These are phyloP conservation scores for Arthonia radiata DNA, from an alignment of 495 filamentous ascomycete genomes.

Conservation along the genomic window DNA sequence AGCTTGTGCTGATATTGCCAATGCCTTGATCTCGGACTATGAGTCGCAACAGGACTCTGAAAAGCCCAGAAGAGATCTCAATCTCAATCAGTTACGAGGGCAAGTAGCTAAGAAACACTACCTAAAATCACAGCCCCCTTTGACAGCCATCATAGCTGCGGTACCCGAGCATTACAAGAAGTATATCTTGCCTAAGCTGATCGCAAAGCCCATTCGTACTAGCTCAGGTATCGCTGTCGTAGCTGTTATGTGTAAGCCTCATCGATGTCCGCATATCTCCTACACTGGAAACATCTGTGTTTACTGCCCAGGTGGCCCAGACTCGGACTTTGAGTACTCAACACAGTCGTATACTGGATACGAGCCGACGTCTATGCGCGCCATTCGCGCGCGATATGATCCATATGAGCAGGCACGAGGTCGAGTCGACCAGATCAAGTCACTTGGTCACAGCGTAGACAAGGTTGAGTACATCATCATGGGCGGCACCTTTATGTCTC, in stretches of 20 bases:
- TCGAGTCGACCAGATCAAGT: constrained; percentile 86
- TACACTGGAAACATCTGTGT: constrained; percentile 98
- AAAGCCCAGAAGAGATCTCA: constrained; percentile 58
- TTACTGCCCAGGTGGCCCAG: constrained; percentile 90
- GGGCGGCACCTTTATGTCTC: constrained; percentile 97
- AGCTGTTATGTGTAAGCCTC: constrained; percentile 98
- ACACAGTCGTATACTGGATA: constrained; percentile 97
- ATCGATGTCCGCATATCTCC: constrained; percentile 90
- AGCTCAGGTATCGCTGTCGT: constrained; percentile 90
- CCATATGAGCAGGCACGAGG: constrained; percentile 94
- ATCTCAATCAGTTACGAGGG: constrained; percentile 69
- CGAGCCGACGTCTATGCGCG: constrained; percentile 93
- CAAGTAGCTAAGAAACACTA: constrained; percentile 82
- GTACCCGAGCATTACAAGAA: constrained; percentile 98
- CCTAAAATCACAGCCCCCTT: constrained; percentile 58
- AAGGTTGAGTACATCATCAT: constrained; percentile 99
- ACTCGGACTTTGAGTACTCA: constrained; percentile 96
- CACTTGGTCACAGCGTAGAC: constrained; percentile 84
- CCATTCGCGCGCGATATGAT: constrained; percentile 90
- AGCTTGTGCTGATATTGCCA: constrained; percentile 86
- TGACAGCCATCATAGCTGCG: constrained; percentile 91
- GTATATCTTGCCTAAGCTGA: constrained; percentile 83
- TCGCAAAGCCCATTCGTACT: constrained; percentile 87
- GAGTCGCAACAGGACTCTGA: constrained; percentile 49
- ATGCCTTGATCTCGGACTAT: constrained; percentile 75